Conservation (phyloP, 768 basidiomycete species). For the Leucocoprinus birnbaumii region DNA sequence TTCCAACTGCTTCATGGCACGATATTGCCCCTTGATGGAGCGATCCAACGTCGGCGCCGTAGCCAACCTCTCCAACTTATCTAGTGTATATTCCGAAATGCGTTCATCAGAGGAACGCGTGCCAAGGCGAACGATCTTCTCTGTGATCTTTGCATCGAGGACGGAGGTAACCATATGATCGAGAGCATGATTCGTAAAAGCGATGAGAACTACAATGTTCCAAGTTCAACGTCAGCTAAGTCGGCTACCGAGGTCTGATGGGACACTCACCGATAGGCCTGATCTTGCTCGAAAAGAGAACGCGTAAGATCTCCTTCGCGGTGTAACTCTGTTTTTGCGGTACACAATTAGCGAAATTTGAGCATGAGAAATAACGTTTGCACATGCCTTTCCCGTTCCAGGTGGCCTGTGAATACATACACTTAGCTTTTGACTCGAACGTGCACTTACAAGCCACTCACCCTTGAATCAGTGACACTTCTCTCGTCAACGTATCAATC, state of each 20-base stretch:
- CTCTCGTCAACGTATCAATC: constrained; percentile 54
- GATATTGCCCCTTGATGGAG: constrained; percentile 28
- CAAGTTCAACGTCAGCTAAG: not conserved
- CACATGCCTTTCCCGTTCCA: constrained; percentile 69
- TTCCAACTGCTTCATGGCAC: constrained; percentile 42
- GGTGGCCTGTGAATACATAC: constrained; percentile 48
- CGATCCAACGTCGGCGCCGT: constrained; percentile 37
- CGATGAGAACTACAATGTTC: constrained; percentile 23
- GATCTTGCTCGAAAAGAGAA: constrained; percentile 52
- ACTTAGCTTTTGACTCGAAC: constrained; percentile 3
- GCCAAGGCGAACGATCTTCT: constrained; percentile 65
- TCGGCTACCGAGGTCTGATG: not conserved
- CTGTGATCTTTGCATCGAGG: constrained; percentile 62
- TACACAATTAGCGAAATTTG: constrained; percentile 8
- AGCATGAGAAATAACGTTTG: not conserved
- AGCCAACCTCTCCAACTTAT: constrained; percentile 49
- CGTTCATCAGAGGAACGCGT: constrained; percentile 59
- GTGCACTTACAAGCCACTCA: no score
- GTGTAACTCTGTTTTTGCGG: constrained; percentile 51
- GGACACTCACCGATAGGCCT: constrained; percentile 36
- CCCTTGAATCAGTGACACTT: constrained; percentile 74
- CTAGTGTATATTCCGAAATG: constrained; percentile 59
- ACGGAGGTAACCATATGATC: constrained; percentile 43
- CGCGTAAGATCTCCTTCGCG: constrained; percentile 65
- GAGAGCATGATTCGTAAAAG: constrained; percentile 71